Percentiles rank a stretch among this genome's conserved stretches.
Evolutionary conservation across 2,329 filamentous ascomycete species (phyloP).

Genomic region (Ophiostoma himal-ulmi): DNA sequence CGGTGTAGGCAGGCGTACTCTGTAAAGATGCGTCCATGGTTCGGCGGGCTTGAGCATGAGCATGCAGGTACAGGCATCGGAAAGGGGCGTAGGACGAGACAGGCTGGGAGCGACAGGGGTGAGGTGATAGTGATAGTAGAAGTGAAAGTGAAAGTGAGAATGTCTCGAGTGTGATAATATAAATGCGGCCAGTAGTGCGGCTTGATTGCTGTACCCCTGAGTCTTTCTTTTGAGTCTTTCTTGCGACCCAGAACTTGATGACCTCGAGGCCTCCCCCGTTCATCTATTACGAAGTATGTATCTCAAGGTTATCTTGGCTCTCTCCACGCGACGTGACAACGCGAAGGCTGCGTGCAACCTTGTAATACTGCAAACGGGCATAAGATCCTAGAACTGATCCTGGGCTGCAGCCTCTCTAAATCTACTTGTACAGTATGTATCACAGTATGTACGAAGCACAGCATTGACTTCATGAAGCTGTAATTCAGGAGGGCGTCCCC

Average conservation of each 20-base stretch:
- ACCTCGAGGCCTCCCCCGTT: too few species aligned
- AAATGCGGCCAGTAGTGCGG: not conserved
- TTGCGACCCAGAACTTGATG: too few species aligned
- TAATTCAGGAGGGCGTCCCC: conserved; percentile 10
- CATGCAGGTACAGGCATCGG: conserved; percentile 10
- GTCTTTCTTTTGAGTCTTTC: not conserved
- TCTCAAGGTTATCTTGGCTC: not conserved
- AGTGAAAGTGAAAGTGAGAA: too few species aligned
- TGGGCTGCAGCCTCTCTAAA: not conserved
- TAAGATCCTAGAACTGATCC: not conserved
- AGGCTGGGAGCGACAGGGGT: conserved; percentile 4
- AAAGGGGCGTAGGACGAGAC: conserved; percentile 3
- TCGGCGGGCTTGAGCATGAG: not conserved
- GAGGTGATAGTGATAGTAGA: not conserved
- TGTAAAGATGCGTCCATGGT: not conserved
- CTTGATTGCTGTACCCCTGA: not conserved
- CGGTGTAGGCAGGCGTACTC: too few species aligned
- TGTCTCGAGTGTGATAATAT: not conserved
- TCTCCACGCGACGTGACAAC: conserved; percentile 4
- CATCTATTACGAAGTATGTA: not conserved
- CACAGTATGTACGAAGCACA: too few species aligned
- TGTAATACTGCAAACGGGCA: not conserved
- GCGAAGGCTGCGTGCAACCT: not conserved
- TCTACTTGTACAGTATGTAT: not conserved
- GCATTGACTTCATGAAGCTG: not conserved